Base-by-base conservation (phyloP, 208 protist genomes). In the Trichomonas tenax region DNA sequence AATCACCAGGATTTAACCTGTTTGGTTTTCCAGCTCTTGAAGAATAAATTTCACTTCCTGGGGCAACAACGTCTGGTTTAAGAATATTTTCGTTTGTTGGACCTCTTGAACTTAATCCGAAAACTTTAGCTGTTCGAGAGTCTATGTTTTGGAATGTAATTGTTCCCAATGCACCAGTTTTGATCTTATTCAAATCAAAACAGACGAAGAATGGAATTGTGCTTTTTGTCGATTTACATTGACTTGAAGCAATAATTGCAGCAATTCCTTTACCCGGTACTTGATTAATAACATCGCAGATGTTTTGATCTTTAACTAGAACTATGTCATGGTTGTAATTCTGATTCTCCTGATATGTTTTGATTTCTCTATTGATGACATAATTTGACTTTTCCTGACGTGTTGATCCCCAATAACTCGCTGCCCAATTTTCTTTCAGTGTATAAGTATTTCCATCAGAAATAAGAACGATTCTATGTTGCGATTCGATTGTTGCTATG, bases 41-140 rank as follows among this genome's bases (percentile, higher is more conserved):
- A 41, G 82, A 96, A n/a, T 38, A 2, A 31, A 82, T 96, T 0
- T 95, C 17, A 41, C 45, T 21, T 2, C 96, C 96, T 17, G 96
- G 96, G 8, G 96, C 95, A 41, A 97, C 95, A 82, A 97, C 95
- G 36, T 97, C 96, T 17, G 96, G 96, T 36, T 97, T 97, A 44
- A 96, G 95, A 10, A 95, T 44, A 31, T 31, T 38, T 23, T n/a
- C 40, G 1, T 15, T 8, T 41, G 96, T 96, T 63, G 96, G 95
- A 31, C 96, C 96, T 89, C 36, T 58, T 15, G 96, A 97, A 40
- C 95, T 96, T 23, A 14, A 96, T 34, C 9, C 14, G 17, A 0
- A 4, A 14, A 86, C 44, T 86, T 8, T 17, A 44, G 81, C 34
- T 15, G 9, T 15, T 26, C 15, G 17, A 41, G 9, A 46, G 21